These are phyloP conservation scores for Cercospora beticola DNA, from an alignment of 2,329 filamentous ascomycete species.

Conservation along the genomic window DNA sequence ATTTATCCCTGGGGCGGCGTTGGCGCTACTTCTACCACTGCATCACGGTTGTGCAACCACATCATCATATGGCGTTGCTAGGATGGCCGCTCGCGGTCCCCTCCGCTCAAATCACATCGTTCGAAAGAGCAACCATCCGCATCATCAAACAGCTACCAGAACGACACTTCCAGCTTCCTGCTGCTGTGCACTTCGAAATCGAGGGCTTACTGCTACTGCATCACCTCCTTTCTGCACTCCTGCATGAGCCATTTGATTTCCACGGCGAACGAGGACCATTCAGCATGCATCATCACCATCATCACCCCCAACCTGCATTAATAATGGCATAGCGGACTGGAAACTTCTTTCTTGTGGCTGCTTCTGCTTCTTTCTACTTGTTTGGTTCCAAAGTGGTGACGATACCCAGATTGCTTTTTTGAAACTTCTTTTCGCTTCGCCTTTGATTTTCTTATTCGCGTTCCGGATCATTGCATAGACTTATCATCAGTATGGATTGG, in stretches of 20 bases:
- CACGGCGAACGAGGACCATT: not conserved
- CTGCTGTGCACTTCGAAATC: not conserved
- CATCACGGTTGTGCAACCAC: slow-evolving; percentile 1
- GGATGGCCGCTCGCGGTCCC: not conserved
- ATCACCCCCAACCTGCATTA: slow-evolving; percentile 15
- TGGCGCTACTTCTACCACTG: slow-evolving; percentile 1
- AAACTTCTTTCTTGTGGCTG: not conserved
- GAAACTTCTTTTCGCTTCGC: not conserved
- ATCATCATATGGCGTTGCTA: slow-evolving; percentile 5
- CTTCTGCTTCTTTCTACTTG: not conserved
- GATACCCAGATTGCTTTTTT: slow-evolving; percentile 26
- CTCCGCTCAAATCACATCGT: not conserved
- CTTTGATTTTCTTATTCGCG: not conserved
- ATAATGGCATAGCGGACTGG: slow-evolving; percentile 23
- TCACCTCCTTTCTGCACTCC: not conserved
- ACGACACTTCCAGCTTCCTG: not conserved
- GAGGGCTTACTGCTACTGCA: not conserved
- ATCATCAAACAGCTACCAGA: not conserved
- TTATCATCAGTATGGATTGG: not conserved
- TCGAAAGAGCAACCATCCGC: not conserved
- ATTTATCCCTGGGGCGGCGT: slow-evolving; percentile 13
- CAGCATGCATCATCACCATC: not conserved
- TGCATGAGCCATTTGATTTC: not conserved
- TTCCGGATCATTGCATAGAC: not conserved
- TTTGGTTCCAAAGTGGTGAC: slow-evolving; percentile 19